Evolutionary conservation across 345 rosid species (phyloP), one percentile per base, ranked within the genome.

Genomic region (Populus deltoides): DNA sequence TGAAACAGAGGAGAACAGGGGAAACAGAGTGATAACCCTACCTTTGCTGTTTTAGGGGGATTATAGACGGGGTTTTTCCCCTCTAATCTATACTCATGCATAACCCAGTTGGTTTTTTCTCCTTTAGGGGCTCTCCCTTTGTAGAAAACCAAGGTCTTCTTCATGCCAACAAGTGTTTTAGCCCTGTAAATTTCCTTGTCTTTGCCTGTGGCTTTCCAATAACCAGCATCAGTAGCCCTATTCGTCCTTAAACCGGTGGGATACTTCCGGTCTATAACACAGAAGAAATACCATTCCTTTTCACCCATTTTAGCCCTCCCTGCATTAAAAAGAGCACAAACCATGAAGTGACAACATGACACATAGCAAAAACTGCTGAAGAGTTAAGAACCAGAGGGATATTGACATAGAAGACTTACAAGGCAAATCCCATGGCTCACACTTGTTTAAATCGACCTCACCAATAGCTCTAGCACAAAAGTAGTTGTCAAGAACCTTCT

Each of bases 251-350:
- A 74, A 13, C 92, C 97, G 66, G 94, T 92, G 41, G 97, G 97
- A 75, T 92, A 92, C 77, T 92, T 92, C 70, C 97, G 84, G 76
- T 92, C 97, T 74, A 89, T 86, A 0, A 90, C 89, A 78, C 91
- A 92, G 78, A 92, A 92, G 76, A 92, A 92, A 69, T 92, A 92
- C 93, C 93, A 89, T 79, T 90, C 93, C 20, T 90, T 92, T 68
- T 79, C 82, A 41, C 82, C 78, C 78, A 79, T 79, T 79, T 79
- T 79, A 33, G 78, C 74, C 18, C 39, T 79, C 78, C 82, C 82
- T 79, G 55, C 73, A 79, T 13, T 1, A 17, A 57, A 15, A 49
- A 45, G 24, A 49, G 5, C 70, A 39, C n/a, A 47, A 22, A 12
- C 57, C 51, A 9, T 13, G 3, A 33, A 68, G 24, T 35, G 33